Evolutionary conservation across 352 stramenopile genomes (phyloP).

Genomic region (Thalassiosira ordinaria): DNA sequence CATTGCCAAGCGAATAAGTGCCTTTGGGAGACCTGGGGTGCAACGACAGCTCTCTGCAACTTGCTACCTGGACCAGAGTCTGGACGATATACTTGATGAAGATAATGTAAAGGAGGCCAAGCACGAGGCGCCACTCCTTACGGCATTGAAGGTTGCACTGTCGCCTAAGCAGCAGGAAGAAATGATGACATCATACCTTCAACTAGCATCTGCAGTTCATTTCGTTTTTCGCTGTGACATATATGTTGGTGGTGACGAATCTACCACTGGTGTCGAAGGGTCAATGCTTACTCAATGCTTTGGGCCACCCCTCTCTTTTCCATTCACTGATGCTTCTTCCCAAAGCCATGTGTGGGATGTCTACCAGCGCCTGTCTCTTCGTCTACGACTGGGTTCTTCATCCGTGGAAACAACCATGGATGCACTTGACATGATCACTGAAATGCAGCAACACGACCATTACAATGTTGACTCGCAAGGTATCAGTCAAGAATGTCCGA

Average conservation of each 20-base stretch:
- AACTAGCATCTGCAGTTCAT: conserved; percentile 65
- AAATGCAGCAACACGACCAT: conserved; percentile 34
- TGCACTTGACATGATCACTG: conserved; percentile 65
- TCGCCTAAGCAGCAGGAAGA: conserved; percentile 42
- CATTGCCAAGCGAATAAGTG: conserved; percentile 33
- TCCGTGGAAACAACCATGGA: conserved; percentile 64
- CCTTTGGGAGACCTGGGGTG: neutral
- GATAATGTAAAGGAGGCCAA: neutral
- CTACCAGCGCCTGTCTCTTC: conserved; percentile 73
- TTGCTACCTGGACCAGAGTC: conserved; percentile 2
- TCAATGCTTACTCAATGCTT: conserved; percentile 71
- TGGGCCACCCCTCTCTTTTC: conserved; percentile 50
- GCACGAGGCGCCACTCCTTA: conserved; percentile 27
- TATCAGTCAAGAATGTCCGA: conserved; percentile 58
- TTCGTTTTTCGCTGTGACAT: conserved; percentile 73
- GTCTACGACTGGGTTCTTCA: conserved; percentile 68
- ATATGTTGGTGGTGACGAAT: conserved; percentile 23
- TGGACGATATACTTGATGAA: neutral
- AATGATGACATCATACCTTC: conserved; percentile 51
- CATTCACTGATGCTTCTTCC: conserved; percentile 52
- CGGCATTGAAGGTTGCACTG: conserved; percentile 41
- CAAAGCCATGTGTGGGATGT: conserved; percentile 60
- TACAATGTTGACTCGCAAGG: conserved; percentile 24
- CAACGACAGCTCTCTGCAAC: conserved; percentile 9
- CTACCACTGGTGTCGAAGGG: conserved; percentile 11